phyloP scores from a whole-genome alignment of 1,284 basidiomycete species.

The Exobasidium rhododendri region DNA sequence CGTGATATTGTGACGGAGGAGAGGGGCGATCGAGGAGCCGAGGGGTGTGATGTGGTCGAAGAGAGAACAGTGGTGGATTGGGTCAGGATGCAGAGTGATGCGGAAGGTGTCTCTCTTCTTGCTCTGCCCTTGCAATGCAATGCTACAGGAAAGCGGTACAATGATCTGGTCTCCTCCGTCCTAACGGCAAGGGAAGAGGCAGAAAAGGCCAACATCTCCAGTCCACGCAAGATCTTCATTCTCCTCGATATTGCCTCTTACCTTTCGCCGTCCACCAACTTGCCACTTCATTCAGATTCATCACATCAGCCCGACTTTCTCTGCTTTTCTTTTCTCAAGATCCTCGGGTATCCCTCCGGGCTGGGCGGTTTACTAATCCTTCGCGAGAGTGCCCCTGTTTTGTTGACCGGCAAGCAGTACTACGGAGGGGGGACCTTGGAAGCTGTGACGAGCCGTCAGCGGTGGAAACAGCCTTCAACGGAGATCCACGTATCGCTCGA shows the following conservation, averaged over 20 bases:
- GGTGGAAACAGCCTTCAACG: slow-evolving; percentile 25
- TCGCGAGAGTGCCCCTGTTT: slow-evolving; percentile 15
- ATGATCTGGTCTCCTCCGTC: slow-evolving; percentile 17
- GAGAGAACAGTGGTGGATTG: not conserved
- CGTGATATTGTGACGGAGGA: slow-evolving; percentile 24
- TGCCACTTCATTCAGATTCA: slow-evolving; percentile 15
- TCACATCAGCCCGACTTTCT: slow-evolving; percentile 25
- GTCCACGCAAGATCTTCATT: slow-evolving; percentile 14
- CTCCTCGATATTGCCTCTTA: slow-evolving; percentile 38
- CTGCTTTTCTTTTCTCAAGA: slow-evolving; percentile 42
- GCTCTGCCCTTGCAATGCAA: slow-evolving; percentile 42
- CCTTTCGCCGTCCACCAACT: slow-evolving; percentile 27
- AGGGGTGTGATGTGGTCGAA: slow-evolving; percentile 1
- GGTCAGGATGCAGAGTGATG: not conserved
- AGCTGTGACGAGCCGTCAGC: slow-evolving; percentile 22
- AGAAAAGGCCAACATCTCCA: not conserved
- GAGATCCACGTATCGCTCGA: slow-evolving; percentile 29
- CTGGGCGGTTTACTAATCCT: slow-evolving; percentile 37
- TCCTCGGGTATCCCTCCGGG: slow-evolving; percentile 40
- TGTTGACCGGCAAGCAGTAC: slow-evolving; percentile 26
- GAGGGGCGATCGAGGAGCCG: slow-evolving; percentile 9
- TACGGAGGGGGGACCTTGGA: slow-evolving; percentile 38
- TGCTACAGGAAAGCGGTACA: slow-evolving; percentile 32
- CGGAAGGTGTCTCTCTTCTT: slow-evolving; percentile 9
- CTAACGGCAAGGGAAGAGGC: not conserved